phyloP scores from a whole-genome alignment of 306 rosid species.

The Vigna hirtella region DNA sequence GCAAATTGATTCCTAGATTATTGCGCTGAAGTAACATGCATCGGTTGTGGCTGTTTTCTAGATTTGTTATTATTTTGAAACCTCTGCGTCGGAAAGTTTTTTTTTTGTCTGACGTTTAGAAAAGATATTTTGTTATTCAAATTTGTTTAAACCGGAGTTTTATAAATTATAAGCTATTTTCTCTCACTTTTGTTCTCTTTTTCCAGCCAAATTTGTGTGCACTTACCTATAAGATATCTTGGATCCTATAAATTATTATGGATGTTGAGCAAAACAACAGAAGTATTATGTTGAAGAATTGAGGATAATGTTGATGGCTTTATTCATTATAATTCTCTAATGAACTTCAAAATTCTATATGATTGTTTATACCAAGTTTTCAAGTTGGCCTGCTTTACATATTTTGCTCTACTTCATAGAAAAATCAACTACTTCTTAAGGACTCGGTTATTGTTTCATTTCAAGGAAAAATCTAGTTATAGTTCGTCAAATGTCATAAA shows the following conservation, averaged over 20 bases:
- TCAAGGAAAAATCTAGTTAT: conserved; percentile 6
- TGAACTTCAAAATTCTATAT: not conserved
- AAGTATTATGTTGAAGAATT: not conserved
- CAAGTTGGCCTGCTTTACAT: not conserved
- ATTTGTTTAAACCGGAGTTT: conserved; percentile 14
- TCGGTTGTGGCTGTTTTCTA: not conserved
- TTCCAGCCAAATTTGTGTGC: not conserved
- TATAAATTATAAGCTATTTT: not conserved
- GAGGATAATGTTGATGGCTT: not conserved
- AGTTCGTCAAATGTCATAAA: conserved; percentile 4
- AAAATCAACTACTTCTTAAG: not conserved
- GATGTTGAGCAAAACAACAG: not conserved
- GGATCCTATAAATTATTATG: not conserved
- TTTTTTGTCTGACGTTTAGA: not conserved
- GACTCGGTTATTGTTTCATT: not conserved
- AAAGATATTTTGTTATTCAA: not conserved
- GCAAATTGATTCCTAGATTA: not conserved
- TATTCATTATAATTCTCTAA: not conserved
- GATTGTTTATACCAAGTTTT: not conserved
- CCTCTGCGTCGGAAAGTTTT: not conserved
- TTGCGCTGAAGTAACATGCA: not conserved
- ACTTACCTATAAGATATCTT: not conserved
- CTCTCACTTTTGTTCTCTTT: not conserved
- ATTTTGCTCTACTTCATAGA: conserved; percentile 3
- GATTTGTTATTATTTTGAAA: not conserved